Percentiles rank a stretch among this genome's conserved stretches.
These are phyloP conservation scores for Umbelopsis vinacea DNA, from an alignment of 192 early-diverging fungal genomes.

Conservation along the genomic window DNA sequence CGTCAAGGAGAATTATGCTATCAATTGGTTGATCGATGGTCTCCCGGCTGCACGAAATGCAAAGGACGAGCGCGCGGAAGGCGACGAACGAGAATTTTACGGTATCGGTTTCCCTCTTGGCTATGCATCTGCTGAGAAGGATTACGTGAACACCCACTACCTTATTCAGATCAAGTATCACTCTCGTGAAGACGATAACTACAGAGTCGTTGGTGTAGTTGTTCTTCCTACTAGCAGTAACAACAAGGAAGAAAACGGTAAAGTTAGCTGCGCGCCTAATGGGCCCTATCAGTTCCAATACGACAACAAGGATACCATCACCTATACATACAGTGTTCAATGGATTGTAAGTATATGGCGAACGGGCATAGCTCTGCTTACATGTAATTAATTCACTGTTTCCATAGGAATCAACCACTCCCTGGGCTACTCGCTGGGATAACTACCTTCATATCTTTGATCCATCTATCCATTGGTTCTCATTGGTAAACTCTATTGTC, in stretches of 20 bases:
- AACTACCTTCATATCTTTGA: slow-evolving; percentile 85
- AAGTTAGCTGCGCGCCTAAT: slow-evolving; percentile 39
- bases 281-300: slow-evolving; percentile 48
- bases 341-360: slow-evolving; percentile 55
- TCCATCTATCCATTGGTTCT: slow-evolving; percentile 95
- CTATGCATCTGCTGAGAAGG: slow-evolving; percentile 13
- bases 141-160: slow-evolving; percentile 86
- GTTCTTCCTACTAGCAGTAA: slow-evolving; percentile 72
- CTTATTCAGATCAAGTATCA: slow-evolving; percentile 87
- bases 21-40: slow-evolving; percentile 92
- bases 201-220: slow-evolving; percentile 82
- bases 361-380: not conserved
- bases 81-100: slow-evolving; percentile 55
- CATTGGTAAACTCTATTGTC: slow-evolving; percentile 90
- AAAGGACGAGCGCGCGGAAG: slow-evolving; percentile 53
- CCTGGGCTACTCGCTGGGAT: slow-evolving; percentile 89
- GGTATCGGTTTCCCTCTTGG: slow-evolving; percentile 87
- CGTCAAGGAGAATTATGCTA: slow-evolving; percentile 74
- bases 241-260: slow-evolving; percentile 28
- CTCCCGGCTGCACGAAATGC: slow-evolving; percentile 78
- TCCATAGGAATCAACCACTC: slow-evolving; percentile 57
- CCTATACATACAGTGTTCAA: slow-evolving; percentile 67
- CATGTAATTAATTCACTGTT: not conserved
- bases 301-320: slow-evolving; percentile 48
- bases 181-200: slow-evolving; percentile 49